Evolutionary conservation across 192 early-diverging fungal genomes (phyloP), one percentile per base, ranked within the genome.

Genomic region (Coemansia sp.): DNA sequence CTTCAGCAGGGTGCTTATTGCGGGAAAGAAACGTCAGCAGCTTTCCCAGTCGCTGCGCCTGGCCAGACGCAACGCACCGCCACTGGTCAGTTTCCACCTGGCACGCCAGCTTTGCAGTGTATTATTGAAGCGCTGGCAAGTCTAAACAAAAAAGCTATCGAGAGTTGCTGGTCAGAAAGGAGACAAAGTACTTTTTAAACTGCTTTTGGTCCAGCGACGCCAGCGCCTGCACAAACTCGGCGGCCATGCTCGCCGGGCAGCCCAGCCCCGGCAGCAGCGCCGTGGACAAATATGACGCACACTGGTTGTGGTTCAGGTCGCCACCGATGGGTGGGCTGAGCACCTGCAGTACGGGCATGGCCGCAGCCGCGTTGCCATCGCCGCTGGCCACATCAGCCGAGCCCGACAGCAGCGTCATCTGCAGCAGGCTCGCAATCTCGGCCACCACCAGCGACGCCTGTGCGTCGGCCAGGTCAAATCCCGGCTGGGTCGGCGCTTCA

Each of bases 141-240:
- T 32, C 14, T n/a, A 35, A 14, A 4, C 9, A 19, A 29, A 29
- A 29, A 29, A 29, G 3, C 28, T 29, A 29, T 30, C 43, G 29
- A 22, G 50, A 22, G 49, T 40, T 59, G 52, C 30, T 60, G 30
- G 61, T 45, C 25, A 75, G 32, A 38, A 75, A 75, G 29, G 60
- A 42, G 6, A 60, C 57, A 52, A 86, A 84, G 61, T 87, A 90
- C 62, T 86, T 86, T 60, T 82, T 85, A 51, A 90, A 85, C 47
- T 79, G 77, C 62, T 83, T 85, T 29, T 53, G 67, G 22, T 87
- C 83, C 47, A 82, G 66, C 53, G 85, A 82, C 46, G 80, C 81
- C 47, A 92, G 55, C 11, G 89, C 88, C 58, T 85, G 83, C 50
- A 82, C 80, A 58, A 91, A 95, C 60, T 86, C 82, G 27, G 83